Percentiles rank a stretch among this genome's conserved stretches.
Conservation (phyloP, 108 stramenopile species). For the Nitzschia palea region DNA sequence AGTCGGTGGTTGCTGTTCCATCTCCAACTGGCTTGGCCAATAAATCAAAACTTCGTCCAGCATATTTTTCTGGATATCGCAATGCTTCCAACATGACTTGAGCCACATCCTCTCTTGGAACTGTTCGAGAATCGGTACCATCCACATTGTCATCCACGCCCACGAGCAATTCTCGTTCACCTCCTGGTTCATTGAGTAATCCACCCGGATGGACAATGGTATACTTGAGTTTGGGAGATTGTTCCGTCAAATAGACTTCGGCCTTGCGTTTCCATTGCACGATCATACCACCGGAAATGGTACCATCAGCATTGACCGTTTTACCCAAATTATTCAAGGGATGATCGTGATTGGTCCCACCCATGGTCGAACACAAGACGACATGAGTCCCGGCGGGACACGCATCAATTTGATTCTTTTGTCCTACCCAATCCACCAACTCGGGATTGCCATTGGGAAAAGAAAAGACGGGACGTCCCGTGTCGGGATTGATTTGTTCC, state of each 20-base stretch:
- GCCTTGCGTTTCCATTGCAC: constrained; percentile 81
- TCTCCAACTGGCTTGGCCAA: constrained; percentile 38
- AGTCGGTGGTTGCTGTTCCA: constrained; percentile 42
- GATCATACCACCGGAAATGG: constrained; percentile 68
- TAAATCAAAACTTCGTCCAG: constrained; percentile 68
- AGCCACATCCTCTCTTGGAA: constrained; percentile 85
- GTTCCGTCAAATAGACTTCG: constrained; percentile 64
- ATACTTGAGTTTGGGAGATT: constrained; percentile 48
- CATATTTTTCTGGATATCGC: constrained; percentile 33
- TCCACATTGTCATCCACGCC: constrained; percentile 77
- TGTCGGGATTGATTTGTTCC: constrained; percentile 53
- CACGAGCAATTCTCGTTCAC: constrained; percentile 68
- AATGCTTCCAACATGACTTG: constrained; percentile 73
- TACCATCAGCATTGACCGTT: constrained; percentile 51
- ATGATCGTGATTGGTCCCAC: constrained; percentile 78
- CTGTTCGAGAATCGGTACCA: constrained; percentile 61
- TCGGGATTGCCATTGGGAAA: constrained; percentile 70
- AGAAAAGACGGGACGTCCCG: constrained; percentile 54
- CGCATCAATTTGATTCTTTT: constrained; percentile 87
- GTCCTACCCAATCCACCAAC: constrained; percentile 82
- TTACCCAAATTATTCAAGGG: constrained; percentile 70
- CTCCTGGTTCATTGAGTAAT: constrained; percentile 71
- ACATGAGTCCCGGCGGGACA: constrained; percentile 55
- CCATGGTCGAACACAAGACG: constrained; percentile 76
- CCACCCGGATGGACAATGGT: constrained; percentile 92